phyloP scores from a whole-genome alignment of 2,329 filamentous ascomycete species.

The Hypocrella siamensis region DNA sequence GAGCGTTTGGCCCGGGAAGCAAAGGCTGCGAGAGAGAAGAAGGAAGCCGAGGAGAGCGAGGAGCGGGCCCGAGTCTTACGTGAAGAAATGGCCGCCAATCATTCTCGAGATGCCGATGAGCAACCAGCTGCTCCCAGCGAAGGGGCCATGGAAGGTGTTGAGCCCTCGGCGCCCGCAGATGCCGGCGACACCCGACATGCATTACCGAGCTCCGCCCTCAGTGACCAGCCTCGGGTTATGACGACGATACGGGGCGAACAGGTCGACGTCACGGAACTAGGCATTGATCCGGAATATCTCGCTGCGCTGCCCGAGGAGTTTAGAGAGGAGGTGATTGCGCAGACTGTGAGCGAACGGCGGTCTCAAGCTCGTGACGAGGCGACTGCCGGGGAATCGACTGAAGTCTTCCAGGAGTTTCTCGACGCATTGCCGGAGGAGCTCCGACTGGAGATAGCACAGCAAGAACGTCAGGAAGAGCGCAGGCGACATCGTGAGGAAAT shows the following conservation, averaged over 20 bases:
- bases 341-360: slow-evolving; percentile 70
- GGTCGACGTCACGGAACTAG: slow-evolving; percentile 84
- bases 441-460: slow-evolving; percentile 75
- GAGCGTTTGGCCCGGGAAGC: slow-evolving; percentile 52
- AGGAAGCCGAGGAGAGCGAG: slow-evolving; percentile 55
- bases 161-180: slow-evolving; percentile 28
- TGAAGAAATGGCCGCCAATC: slow-evolving; percentile 36
- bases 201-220: slow-evolving; percentile 2
- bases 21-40: slow-evolving; percentile 48
- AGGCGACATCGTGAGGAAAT: slow-evolving; percentile 73
- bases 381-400: slow-evolving; percentile 56
- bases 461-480: slow-evolving; percentile 78
- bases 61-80: slow-evolving; percentile 17
- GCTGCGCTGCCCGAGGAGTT: slow-evolving; percentile 96
- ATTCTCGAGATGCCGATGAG: slow-evolving; percentile 27
- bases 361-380: slow-evolving; percentile 57
- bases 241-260: slow-evolving; percentile 76
- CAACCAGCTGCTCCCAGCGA: slow-evolving; percentile 7
- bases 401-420: slow-evolving; percentile 86
- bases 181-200: slow-evolving; percentile 14
- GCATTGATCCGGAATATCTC: slow-evolving; percentile 88
- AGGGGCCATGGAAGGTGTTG: slow-evolving; percentile 64
- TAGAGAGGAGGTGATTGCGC: slow-evolving; percentile 87
- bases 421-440: slow-evolving; percentile 85
- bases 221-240: slow-evolving; percentile 41